phyloP scores from a whole-genome alignment of 2,329 filamentous ascomycete genomes.

The Fusarium napiforme region DNA sequence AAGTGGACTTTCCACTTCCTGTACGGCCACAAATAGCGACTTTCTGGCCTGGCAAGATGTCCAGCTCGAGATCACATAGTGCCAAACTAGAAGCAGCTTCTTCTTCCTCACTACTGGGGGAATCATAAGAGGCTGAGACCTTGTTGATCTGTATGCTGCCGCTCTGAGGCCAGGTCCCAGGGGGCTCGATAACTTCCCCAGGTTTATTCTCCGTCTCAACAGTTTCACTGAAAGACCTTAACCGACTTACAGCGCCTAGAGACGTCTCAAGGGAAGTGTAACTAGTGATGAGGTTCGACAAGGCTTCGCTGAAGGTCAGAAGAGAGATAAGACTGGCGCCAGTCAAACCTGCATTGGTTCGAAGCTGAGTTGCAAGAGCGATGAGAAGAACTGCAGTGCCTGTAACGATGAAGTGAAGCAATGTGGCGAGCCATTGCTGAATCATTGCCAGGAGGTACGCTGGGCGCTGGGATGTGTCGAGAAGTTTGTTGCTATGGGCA shows the following conservation, averaged over 20 bases:
- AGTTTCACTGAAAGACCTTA: constrained; percentile 42
- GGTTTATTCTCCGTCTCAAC: constrained; percentile 40
- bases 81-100: constrained; percentile 31
- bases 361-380: constrained; percentile 56
- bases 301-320: constrained; percentile 46
- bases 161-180: constrained; percentile 46
- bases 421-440: constrained; percentile 67
- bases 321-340: constrained; percentile 54
- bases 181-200: constrained; percentile 32
- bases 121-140: constrained; percentile 50
- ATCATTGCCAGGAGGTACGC: constrained; percentile 67
- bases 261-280: constrained; percentile 43
- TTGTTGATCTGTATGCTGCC: constrained; percentile 47
- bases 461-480: constrained; percentile 66
- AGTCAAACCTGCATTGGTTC: constrained; percentile 51
- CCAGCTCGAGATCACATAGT: constrained; percentile 43
- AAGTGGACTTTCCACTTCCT: constrained; percentile 58
- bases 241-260: constrained; percentile 32
- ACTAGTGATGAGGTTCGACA: constrained; percentile 32
- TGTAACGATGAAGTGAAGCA: constrained; percentile 61
- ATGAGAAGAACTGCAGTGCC: constrained; percentile 60
- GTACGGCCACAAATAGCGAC: constrained; percentile 53
- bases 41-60: constrained; percentile 48
- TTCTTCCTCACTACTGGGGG: background rate
- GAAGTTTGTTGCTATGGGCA: constrained; percentile 56